Evolutionary conservation across 176 grass and related monocot species (phyloP).

Genomic region (Saccharum spontaneum): DNA sequence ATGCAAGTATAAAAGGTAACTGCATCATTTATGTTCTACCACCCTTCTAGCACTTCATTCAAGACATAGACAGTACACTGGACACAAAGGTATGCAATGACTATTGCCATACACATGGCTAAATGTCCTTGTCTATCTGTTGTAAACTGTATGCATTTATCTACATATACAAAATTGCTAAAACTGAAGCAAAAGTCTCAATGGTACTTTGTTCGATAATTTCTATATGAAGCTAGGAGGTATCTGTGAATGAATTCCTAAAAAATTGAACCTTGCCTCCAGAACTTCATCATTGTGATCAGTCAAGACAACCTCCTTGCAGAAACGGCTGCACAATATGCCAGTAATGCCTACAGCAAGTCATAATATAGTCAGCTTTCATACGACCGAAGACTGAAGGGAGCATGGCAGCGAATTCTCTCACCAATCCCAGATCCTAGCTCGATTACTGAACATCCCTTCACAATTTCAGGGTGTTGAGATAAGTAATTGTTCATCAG

Average conservation of each 20-base stretch:
- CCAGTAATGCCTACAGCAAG: slow-evolving; percentile 80
- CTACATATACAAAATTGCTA: neutral
- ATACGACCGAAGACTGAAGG: slow-evolving; percentile 18
- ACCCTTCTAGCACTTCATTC: slow-evolving; percentile 11
- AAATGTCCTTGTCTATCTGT: neutral
- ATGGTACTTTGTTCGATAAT: neutral
- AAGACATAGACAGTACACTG: slow-evolving; percentile 6
- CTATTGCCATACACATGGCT: neutral
- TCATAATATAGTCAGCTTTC: slow-evolving; percentile 38
- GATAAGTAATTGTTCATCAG: slow-evolving; percentile 89
- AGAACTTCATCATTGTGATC: slow-evolving; percentile 98
- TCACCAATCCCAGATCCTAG: slow-evolving; percentile 94
- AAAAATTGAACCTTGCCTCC: slow-evolving; percentile 64
- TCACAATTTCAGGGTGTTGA: slow-evolving; percentile 72
- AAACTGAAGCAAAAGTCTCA: neutral
- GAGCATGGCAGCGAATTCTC: slow-evolving; percentile 14
- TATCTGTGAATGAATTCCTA: slow-evolving; percentile 8
- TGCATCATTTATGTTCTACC: slow-evolving; percentile 36
- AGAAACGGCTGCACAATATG: slow-evolving; percentile 85
- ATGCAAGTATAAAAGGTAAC: slow-evolving; percentile 5
- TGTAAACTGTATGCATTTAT: slow-evolving; percentile 2
- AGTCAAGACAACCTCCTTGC: slow-evolving; percentile 69
- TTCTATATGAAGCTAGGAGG: neutral
- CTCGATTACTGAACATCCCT: slow-evolving; percentile 65
- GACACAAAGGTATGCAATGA: neutral